Percentiles rank a stretch among this genome's conserved stretches.
phyloP scores from a whole-genome alignment of 495 filamentous ascomycete species.

The Hyaloscypha bicolor region DNA sequence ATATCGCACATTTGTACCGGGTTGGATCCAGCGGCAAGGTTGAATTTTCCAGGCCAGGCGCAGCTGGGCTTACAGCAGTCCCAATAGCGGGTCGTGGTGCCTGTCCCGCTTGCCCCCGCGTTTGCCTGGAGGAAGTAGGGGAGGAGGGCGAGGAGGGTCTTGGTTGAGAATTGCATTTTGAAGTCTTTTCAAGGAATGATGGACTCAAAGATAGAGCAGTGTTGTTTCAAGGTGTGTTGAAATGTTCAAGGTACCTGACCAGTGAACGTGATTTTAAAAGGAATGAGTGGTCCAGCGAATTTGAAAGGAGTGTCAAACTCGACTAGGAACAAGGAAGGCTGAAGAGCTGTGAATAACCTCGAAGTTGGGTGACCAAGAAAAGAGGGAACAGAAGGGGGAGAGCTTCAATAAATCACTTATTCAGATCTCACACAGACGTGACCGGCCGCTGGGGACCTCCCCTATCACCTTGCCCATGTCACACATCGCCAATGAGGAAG shows the following conservation, averaged over 20 bases:
- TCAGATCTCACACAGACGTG: neutral
- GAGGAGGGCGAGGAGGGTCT: constrained; percentile 28
- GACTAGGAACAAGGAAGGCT: neutral
- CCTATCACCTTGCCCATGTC: neutral
- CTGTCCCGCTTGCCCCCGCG: constrained; percentile 31
- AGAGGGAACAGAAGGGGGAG: neutral
- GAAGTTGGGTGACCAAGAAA: neutral
- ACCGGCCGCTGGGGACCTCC: neutral
- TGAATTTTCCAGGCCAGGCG: constrained; percentile 60
- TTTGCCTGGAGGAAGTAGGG: constrained; percentile 26
- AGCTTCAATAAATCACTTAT: neutral
- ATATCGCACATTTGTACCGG: constrained; percentile 60
- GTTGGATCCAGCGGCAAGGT: constrained; percentile 38
- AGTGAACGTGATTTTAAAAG: neutral
- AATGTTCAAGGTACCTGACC: neutral
- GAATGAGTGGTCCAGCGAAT: neutral
- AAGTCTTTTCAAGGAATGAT: neutral
- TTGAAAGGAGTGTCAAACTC: neutral
- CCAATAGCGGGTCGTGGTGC: constrained; percentile 49
- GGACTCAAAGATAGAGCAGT: neutral
- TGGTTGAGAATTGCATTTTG: constrained; percentile 25
- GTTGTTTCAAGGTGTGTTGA: neutral
- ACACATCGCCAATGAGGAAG: neutral
- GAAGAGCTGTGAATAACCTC: neutral
- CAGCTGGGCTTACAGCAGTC: constrained; percentile 49